Evolutionary conservation across 805 yeast genomes (phyloP), one percentile per base, ranked within the genome.

Genomic region (Lachancea thermotolerans): DNA sequence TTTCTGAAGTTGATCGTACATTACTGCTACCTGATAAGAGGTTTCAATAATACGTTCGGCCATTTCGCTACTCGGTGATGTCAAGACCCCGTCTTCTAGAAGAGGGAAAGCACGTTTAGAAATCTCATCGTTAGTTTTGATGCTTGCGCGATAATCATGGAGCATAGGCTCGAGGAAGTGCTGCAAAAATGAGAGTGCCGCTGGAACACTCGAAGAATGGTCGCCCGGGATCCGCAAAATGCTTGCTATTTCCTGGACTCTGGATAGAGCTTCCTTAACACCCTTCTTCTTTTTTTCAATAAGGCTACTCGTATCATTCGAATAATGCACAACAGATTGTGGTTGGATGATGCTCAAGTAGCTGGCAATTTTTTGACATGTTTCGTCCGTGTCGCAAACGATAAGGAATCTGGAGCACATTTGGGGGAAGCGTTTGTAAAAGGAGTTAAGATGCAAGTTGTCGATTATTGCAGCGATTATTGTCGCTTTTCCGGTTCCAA

Each of bases 381-480:
- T 37, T 21, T 43, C 46, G 2, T 38, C 42, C 2, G 46, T 43
- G 27, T 43, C 46, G 35, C 46, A 43, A 11, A 43, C 18, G 4
- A 33, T 35, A 12, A 43, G 7, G 7, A 21, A 21, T 7, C 25
- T 21, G 25, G 6, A 21, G 6, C 25, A 4, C 6, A 4, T 21
- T 7, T 21, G 25, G 7, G 25, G 25, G 25, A 21, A 33, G 10
- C 16, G n/a, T 16, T 16, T 17, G 27, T 37, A 38, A 12, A 28
- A 11, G 14, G 32, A 16, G 29, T 43, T 43, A 33, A 43, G 21
- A 38, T 10, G 37, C 9, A 37, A 5, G 28, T 38, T 43, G 30
- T 43, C 46, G n/a, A 43, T 4, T 8, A 43, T 37, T 3, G 34
- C 4, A 10, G 42, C 37, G 14, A 38, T 11, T 4, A 27, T 14